These are phyloP conservation scores for Leishmania braziliensis DNA, from an alignment of 208 protist genomes.

Conservation along the genomic window DNA sequence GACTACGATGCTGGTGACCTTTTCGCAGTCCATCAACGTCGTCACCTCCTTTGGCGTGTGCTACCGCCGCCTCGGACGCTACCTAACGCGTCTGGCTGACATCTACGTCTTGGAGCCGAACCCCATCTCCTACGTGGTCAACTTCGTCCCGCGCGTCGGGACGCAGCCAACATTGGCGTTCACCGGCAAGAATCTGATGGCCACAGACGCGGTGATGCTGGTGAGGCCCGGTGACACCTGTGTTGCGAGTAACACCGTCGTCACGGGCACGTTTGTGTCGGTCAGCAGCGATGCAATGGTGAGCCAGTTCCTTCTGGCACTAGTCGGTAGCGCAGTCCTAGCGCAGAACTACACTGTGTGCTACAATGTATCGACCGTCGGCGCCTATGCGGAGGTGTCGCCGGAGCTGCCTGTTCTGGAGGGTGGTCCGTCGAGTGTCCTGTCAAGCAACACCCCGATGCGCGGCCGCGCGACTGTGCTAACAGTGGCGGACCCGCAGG, in stretches of 20 bases:
- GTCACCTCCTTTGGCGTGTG: slow-evolving; percentile 69
- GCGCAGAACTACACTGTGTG: slow-evolving; percentile 71
- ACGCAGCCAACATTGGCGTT: slow-evolving; percentile 81
- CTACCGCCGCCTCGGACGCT: slow-evolving; percentile 66
- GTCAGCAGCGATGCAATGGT: slow-evolving; percentile 28
- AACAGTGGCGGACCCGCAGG: slow-evolving; percentile 40
- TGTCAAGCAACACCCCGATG: slow-evolving; percentile 87
- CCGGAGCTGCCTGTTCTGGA: slow-evolving; percentile 50
- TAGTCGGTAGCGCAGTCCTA: slow-evolving; percentile 32
- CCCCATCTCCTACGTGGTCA: slow-evolving; percentile 64
- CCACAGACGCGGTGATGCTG: slow-evolving; percentile 64
- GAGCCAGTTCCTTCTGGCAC: slow-evolving; percentile 50
- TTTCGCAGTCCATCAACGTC: slow-evolving; percentile 38
- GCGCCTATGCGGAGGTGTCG: slow-evolving; percentile 59
- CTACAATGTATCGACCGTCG: slow-evolving; percentile 58
- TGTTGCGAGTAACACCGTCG: slow-evolving; percentile 48
- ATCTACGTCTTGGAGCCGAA: slow-evolving; percentile 67
- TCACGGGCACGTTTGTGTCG: slow-evolving; percentile 41
- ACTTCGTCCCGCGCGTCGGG: slow-evolving; percentile 77
- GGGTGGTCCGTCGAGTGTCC: slow-evolving; percentile 54
- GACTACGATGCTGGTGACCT: slow-evolving; percentile 48
- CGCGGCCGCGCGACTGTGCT: slow-evolving; percentile 69
- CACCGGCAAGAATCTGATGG: slow-evolving; percentile 54
- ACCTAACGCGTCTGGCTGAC: slow-evolving; percentile 57
- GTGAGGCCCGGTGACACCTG: slow-evolving; percentile 52